phyloP scores from a whole-genome alignment of 2,329 filamentous ascomycete species.

The Diaporthe amygdali region DNA sequence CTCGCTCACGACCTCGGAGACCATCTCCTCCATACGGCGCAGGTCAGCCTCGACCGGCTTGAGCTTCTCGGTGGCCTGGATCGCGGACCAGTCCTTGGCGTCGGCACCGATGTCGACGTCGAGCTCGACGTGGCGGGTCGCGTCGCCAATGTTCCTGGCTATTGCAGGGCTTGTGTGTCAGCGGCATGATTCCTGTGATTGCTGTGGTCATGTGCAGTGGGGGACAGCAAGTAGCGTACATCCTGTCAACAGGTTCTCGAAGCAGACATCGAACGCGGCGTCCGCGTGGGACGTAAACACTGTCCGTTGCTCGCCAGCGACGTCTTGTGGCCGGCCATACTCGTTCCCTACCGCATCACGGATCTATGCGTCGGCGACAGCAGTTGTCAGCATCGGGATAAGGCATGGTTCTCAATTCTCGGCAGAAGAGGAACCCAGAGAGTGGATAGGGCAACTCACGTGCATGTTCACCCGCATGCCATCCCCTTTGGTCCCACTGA shows the following conservation, averaged over 20 bases:
- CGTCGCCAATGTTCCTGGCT: conserved; percentile 46
- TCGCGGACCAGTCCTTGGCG: conserved; percentile 96
- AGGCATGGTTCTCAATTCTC: not conserved
- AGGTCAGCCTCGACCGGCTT: conserved; percentile 97
- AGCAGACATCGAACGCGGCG: conserved; percentile 94
- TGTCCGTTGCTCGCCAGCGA: conserved; percentile 89
- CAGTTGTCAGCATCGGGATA: not conserved
- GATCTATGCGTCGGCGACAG: conserved; percentile 65
- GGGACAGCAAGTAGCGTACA: conserved; percentile 56
- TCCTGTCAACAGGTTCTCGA: conserved; percentile 79
- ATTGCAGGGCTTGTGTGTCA: not conserved
- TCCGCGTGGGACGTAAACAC: conserved; percentile 94
- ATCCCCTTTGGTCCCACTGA: conserved; percentile 86
- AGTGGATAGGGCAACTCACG: conserved; percentile 55
- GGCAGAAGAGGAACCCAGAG: not conserved
- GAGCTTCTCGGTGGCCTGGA: conserved; percentile 95
- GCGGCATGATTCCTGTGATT: not conserved
- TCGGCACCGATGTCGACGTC: conserved; percentile 97
- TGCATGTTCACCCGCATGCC: conserved; percentile 94
- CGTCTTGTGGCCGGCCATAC: conserved; percentile 89
- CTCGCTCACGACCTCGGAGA: conserved; percentile 85
- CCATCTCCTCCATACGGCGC: conserved; percentile 88
- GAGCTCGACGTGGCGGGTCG: conserved; percentile 79
- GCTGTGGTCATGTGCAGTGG: not conserved
- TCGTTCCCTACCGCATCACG: conserved; percentile 95